phyloP scores from a whole-genome alignment of 164 flowering plant genomes.

The Chimonanthus salicifolius region DNA sequence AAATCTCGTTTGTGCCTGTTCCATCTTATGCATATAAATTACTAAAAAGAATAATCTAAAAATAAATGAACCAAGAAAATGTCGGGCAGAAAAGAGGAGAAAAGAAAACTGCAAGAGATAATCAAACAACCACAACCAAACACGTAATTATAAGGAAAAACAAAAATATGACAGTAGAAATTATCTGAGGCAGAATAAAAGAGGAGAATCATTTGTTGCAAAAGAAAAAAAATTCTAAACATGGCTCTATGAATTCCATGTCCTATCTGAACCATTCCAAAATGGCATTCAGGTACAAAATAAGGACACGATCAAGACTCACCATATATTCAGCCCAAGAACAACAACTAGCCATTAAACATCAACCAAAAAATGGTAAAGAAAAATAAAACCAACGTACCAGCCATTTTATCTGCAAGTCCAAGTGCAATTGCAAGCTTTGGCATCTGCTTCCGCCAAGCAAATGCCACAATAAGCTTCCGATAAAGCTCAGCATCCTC shows the following conservation, averaged over 20 bases:
- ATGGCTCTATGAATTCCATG: not conserved
- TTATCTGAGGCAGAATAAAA: too few species aligned
- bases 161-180: not conserved
- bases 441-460: constrained; percentile 99
- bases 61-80: too few species aligned
- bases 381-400: constrained; percentile 26
- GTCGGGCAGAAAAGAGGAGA: too few species aligned
- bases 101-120: too few species aligned
- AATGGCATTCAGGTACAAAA: too few species aligned
- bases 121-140: not conserved
- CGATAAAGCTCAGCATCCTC: constrained; percentile 68
- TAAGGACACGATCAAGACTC: too few species aligned
- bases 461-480: constrained; percentile 84
- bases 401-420: constrained; percentile 74
- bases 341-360: too few species aligned
- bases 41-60: too few species aligned
- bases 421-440: constrained; percentile 94
- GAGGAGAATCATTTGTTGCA: not conserved
- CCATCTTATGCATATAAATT: too few species aligned
- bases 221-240: not conserved
- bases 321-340: too few species aligned
- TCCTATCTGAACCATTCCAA: too few species aligned
- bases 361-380: not conserved
- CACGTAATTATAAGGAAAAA: not conserved
- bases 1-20: too few species aligned